Evolutionary conservation across 2,329 filamentous ascomycete genomes (phyloP).

Genomic region (Penicillium sp.): DNA sequence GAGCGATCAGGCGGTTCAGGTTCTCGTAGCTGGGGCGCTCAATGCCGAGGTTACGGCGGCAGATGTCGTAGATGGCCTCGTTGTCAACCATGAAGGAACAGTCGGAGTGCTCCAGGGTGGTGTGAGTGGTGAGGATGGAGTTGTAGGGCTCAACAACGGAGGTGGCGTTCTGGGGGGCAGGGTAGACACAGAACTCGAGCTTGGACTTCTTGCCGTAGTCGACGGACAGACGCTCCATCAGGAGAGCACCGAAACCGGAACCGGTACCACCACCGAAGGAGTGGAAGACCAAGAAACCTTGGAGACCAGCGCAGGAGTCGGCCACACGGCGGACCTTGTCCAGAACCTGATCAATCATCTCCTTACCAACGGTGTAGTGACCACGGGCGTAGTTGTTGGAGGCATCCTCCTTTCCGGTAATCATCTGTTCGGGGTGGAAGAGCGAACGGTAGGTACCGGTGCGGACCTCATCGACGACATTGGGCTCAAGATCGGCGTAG

Average conservation of each 20-base stretch:
- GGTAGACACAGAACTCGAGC: slow-evolving; percentile 99
- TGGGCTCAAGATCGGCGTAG: slow-evolving; percentile 99
- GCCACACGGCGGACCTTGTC: slow-evolving; percentile 97
- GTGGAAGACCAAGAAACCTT: slow-evolving; percentile 99
- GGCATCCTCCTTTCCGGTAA: slow-evolving; percentile 99
- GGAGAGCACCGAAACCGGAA: slow-evolving; percentile 94
- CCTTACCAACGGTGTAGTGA: slow-evolving; percentile 99
- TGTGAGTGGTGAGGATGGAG: slow-evolving; percentile 98
- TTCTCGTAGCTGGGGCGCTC: slow-evolving; percentile 98
- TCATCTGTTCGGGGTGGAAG: slow-evolving; percentile 99
- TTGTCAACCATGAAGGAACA: slow-evolving; percentile 99
- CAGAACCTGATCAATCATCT: slow-evolving; percentile 95
- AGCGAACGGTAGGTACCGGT: slow-evolving; percentile 93
- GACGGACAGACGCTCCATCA: slow-evolving; percentile 98
- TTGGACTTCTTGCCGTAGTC: slow-evolving; percentile 99
- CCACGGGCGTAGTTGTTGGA: slow-evolving; percentile 99
- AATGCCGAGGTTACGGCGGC: slow-evolving; percentile 93
- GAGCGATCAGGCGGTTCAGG: slow-evolving; percentile 96
- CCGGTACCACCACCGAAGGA: slow-evolving; percentile 99
- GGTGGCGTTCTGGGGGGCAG: slow-evolving; percentile 92
- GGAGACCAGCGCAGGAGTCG: slow-evolving; percentile 96
- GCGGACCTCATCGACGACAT: slow-evolving; percentile 98
- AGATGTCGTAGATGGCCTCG: slow-evolving; percentile 99
- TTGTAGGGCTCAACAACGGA: slow-evolving; percentile 99
- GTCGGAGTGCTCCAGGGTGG: slow-evolving; percentile 98